Base-by-base conservation (phyloP, 2,329 filamentous ascomycete genomes). In the Trichoderma atrobrunneum region DNA sequence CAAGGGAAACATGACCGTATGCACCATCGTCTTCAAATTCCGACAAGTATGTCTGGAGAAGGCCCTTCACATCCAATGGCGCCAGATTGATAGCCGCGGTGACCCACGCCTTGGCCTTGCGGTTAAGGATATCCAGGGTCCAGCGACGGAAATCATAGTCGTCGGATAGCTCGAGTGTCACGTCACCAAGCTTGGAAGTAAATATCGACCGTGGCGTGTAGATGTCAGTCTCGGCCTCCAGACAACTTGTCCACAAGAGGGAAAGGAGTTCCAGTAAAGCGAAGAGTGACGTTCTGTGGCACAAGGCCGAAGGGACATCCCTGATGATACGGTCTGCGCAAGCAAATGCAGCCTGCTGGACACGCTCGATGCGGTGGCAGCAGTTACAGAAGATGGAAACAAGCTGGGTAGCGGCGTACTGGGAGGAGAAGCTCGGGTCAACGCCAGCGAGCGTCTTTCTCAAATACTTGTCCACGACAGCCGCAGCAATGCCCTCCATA, bases 31-130 rank as follows among this genome's bases (percentile, higher is more conserved):
- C 95, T 73, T 97, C 92, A 76, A 95, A 97, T 76, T 97, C 95
- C 0, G 97, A 98, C 18, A 99, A 87, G 79, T 99, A 98, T 0
- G 96, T 98, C 82, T 97, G 96, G 57, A 99, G 86, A 24, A 99
- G 86, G 0, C 97, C 96, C 82, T 99, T 99, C 73, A 98, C 90
- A 81, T 99, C 95, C 28, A 97, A 85, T 7, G 96, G 95, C 3
- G 97, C 94, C 62, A 97, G 88, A 75, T 93, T 91, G 76, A 98
- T 90, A 8, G 93, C 93, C 36, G 88, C 85, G 24, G 89, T 90
- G 0, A 99, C 91, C 96, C 96, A 99, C 5, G 82, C 82, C 75
- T 90, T 93, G 39, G 95, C 94, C 76, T 89, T 91, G 73, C 89
- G 90, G 79, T 97, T 90, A 34, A 99, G 88, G 24, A 87, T 88